Conservation (phyloP, 768 basidiomycete species). For the Boletellus emodensis region DNA sequence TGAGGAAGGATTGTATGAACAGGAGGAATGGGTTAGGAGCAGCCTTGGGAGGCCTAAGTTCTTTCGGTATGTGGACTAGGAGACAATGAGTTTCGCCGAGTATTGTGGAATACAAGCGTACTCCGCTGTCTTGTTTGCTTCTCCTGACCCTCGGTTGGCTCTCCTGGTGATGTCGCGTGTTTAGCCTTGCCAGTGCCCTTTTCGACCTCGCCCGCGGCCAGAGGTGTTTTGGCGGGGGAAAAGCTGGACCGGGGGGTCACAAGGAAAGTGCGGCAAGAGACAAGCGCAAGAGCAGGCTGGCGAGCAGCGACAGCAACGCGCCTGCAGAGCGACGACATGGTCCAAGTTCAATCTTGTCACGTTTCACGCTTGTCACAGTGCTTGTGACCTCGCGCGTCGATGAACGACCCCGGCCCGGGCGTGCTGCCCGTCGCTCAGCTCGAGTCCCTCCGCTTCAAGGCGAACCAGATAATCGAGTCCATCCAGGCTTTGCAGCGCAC, state of each 20-base stretch:
- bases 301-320: constrained; percentile 3
- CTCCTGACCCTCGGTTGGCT: not conserved
- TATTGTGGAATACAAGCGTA: constrained; percentile 1
- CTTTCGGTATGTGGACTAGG: constrained; percentile 13
- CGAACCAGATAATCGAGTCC: constrained; percentile 76
- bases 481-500: constrained; percentile 61
- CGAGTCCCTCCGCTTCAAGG: constrained; percentile 73
- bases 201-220: not conserved
- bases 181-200: not conserved
- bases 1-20: constrained; percentile 20
- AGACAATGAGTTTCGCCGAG: constrained; percentile 4
- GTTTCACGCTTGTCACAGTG: constrained; percentile 13
- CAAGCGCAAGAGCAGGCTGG: not conserved
- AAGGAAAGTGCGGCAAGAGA: constrained; percentile 26
- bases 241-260: constrained; percentile 17
- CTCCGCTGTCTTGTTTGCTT: constrained; percentile 8
- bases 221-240: constrained; percentile 2
- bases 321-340: constrained; percentile 13
- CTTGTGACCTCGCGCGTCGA: constrained; percentile 6
- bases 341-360: constrained; percentile 12
- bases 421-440: constrained; percentile 61
- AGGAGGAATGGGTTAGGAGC: constrained; percentile 25
- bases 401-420: constrained; percentile 20
- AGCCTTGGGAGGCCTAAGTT: constrained; percentile 26
- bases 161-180: not conserved